These are phyloP conservation scores for Coemansia sp. DNA, from an alignment of 192 early-diverging fungal species.

Conservation along the genomic window DNA sequence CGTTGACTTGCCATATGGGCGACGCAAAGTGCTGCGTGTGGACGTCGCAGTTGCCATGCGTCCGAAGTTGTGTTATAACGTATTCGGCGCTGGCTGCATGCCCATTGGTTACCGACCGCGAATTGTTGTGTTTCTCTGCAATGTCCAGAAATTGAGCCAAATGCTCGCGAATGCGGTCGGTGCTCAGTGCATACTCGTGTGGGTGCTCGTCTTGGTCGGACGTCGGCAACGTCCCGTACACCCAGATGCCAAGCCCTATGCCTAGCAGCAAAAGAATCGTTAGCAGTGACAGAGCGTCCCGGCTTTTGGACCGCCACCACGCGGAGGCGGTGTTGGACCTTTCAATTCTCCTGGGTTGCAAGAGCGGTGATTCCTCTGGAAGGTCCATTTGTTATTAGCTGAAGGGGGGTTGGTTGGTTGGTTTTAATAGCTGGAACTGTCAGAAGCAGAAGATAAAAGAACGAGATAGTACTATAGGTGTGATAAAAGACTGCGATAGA, in stretches of 20 bases:
- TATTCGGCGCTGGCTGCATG: slow-evolving; percentile 49
- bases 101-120: slow-evolving; percentile 46
- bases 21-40: slow-evolving; percentile 47
- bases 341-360: slow-evolving; percentile 6
- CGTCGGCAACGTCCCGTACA: slow-evolving; percentile 50
- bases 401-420: not conserved
- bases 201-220: slow-evolving; percentile 47
- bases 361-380: slow-evolving; percentile 9
- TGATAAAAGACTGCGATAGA: not conserved
- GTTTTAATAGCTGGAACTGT: not conserved
- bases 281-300: slow-evolving; percentile 29
- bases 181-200: slow-evolving; percentile 49
- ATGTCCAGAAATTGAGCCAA: slow-evolving; percentile 39
- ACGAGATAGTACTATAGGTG: not conserved
- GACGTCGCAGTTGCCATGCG: slow-evolving; percentile 37
- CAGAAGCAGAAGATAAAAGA: not conserved
- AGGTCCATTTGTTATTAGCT: not conserved
- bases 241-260: slow-evolving; percentile 44
- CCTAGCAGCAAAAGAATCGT: slow-evolving; percentile 40
- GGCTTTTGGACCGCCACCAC: slow-evolving; percentile 38
- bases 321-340: not conserved
- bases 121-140: slow-evolving; percentile 41
- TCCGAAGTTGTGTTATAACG: slow-evolving; percentile 29
- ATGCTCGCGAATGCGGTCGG: slow-evolving; percentile 32
- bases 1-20: slow-evolving; percentile 40